A percentile compares a stretch with the other conserved stretches of the same genome.
Conservation (phyloP, 441 rosid species). For the Breynia disticha region DNA sequence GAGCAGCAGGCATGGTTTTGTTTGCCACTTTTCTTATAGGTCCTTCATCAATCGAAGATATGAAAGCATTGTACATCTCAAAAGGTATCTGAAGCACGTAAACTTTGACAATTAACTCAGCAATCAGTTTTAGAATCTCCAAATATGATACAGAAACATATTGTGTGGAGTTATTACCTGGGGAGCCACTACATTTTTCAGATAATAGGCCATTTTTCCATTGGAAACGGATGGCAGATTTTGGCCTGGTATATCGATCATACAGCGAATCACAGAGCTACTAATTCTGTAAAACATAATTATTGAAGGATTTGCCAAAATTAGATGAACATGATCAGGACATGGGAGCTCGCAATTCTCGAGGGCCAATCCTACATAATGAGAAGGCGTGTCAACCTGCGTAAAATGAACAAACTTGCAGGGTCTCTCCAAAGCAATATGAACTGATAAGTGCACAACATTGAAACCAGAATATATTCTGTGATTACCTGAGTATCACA, state of each 20-base stretch:
- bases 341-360: slow-evolving; percentile 67
- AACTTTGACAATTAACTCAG: not conserved
- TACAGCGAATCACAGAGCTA: slow-evolving; percentile 56
- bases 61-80: slow-evolving; percentile 47
- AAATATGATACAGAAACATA: not conserved
- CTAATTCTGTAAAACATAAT: slow-evolving; percentile 62
- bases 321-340: slow-evolving; percentile 55
- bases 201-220: slow-evolving; percentile 69
- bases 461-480: not conserved
- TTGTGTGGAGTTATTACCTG: slow-evolving; percentile 24
- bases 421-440: slow-evolving; percentile 5
- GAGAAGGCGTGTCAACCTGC: slow-evolving; percentile 71
- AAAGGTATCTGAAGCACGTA: slow-evolving; percentile 47
- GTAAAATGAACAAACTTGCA: not conserved
- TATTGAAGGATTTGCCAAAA: slow-evolving; percentile 62
- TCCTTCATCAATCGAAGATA: slow-evolving; percentile 63
- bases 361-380: slow-evolving; percentile 56
- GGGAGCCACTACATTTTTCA: slow-evolving; percentile 47
- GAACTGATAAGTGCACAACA: slow-evolving; percentile 4
- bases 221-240: slow-evolving; percentile 58
- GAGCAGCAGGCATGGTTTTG: slow-evolving; percentile 86
- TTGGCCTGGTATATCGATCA: slow-evolving; percentile 66
- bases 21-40: slow-evolving; percentile 78
- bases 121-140: not conserved
- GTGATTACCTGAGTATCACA: slow-evolving; percentile 66